Conservation (phyloP, 345 rosid species). For the Citrus medica region DNA sequence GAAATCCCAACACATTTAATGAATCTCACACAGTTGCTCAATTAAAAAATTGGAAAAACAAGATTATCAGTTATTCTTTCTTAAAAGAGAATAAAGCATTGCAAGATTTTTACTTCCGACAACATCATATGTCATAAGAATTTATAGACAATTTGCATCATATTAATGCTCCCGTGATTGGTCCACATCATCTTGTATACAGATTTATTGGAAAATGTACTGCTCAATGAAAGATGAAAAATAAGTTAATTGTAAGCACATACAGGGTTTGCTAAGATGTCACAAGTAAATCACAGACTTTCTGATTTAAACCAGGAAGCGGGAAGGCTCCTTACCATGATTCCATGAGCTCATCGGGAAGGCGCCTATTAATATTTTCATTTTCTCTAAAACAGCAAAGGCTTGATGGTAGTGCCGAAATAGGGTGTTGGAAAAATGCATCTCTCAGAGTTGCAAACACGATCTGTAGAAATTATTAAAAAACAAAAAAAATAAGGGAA, state of each 20-base stretch:
- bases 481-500: too few relatives aligned
- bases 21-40: neutral
- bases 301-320: neutral
- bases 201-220: neutral
- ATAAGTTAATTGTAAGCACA: neutral
- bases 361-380: too few relatives aligned
- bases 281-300: neutral
- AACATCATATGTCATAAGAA: neutral
- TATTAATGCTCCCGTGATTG: neutral
- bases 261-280: neutral
- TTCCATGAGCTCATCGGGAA: constrained; percentile 95
- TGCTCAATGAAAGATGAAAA: neutral
- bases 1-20: too few relatives aligned
- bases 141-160: neutral
- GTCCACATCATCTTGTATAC: neutral
- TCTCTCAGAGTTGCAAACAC: too few relatives aligned
- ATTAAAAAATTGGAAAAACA: neutral
- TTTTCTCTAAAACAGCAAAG: too few relatives aligned
- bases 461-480: too few relatives aligned
- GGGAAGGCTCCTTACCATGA: constrained; percentile 50
- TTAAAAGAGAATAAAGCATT: neutral
- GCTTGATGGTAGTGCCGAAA: too few relatives aligned
- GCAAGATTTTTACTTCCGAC: neutral
- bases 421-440: too few relatives aligned
- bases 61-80: neutral